Base-by-base conservation (phyloP, 768 basidiomycete genomes). In the Auricularia auricula-judae region DNA sequence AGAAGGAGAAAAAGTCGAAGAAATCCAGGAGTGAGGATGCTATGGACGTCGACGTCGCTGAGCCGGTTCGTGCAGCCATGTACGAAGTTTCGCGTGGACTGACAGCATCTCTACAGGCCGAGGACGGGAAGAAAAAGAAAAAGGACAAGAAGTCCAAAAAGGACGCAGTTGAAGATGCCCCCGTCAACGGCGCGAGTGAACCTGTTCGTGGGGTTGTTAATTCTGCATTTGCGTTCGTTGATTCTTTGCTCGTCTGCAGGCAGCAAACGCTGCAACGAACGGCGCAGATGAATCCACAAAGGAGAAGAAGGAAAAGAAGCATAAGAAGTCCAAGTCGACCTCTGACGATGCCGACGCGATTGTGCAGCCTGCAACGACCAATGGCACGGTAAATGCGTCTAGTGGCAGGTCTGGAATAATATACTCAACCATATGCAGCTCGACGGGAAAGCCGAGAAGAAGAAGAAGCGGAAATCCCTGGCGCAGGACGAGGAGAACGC, bases 1-100 rank as follows among this genome's bases (percentile, higher is more conserved):
- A 73, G 66, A 74, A 75, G 68, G 73, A 78, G 67, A 73, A 77
- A 60, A 77, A 78, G 66, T 76, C 77, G 64, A 70, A 75, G 59
- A 21, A 61, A 5, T 33, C 42, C 44, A 59, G 12, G 7, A 33
- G 4, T 33, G n/a, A 62, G 11, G 64, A 62, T 44, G 47, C 47
- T 3, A 60, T 60, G 59, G 61, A 65, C 29, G 34, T 65, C 2
- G 44, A 65, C 23, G 62, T 14, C 36, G 29, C 59, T 53, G 35
- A 59, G 44, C 29, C 42, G 29, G 33, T 43, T 39, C 29, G 64
- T 54, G 56, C 16, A n/a, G 36, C 59, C 18, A 51, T 11, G 44
- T 61, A 21, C 16, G 12, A 36, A 10, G 5, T 61, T 33, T 4
- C 36, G 23, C 11, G 29, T 29, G 29, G 4, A 21, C 43, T 35